Evolutionary conservation across 1,284 basidiomycete genomes (phyloP), one percentile per base, ranked within the genome.

Genomic region (Peniophora sp.): DNA sequence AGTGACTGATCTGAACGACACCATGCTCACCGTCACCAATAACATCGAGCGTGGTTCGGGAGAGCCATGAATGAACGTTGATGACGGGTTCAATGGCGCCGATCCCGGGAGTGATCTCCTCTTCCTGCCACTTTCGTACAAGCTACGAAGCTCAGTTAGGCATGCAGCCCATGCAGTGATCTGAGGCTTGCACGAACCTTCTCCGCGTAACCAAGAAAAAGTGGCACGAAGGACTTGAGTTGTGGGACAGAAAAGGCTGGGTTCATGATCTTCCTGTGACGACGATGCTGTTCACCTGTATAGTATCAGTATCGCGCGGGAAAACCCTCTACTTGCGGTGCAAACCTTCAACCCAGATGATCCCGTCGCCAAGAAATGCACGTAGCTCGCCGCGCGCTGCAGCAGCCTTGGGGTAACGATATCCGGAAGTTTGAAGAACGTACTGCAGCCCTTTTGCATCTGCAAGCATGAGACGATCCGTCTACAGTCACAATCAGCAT

Each of bases 261-360:
- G 20, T 58, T 58, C 51, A 67, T 57, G 37, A 64, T 55, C 48
- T 59, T 64, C 49, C 65, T 61, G 50, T 65, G 64, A 39, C 59
- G 56, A 54, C 56, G 61, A 56, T 66, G 65, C 43, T 57, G 54
- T 20, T 63, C 59, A 1, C 35, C 24, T 37, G n/a, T n/a, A n/a
- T 36, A 10, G 34, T 36, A n/a, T n/a, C 10, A 10, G 34, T 10
- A n/a, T 36, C 10, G 10, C 10, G n/a, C 10, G 10, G 34, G 10
- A n/a, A 10, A 10, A 10, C 10, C 10, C 34, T 36, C 34, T 9
- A 23, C 1, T 3, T 32, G 5, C 10, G 14, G 24, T n/a, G 24
- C 53, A 3, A 24, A 60, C 60, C 60, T 15, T 54, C 36, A 2
- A 50, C 52, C 37, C 52, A 54, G 1, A 57, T 41, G 3, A 62